Conservation (phyloP, 2,329 filamentous ascomycete genomes). For the Sporothrix globosa region DNA sequence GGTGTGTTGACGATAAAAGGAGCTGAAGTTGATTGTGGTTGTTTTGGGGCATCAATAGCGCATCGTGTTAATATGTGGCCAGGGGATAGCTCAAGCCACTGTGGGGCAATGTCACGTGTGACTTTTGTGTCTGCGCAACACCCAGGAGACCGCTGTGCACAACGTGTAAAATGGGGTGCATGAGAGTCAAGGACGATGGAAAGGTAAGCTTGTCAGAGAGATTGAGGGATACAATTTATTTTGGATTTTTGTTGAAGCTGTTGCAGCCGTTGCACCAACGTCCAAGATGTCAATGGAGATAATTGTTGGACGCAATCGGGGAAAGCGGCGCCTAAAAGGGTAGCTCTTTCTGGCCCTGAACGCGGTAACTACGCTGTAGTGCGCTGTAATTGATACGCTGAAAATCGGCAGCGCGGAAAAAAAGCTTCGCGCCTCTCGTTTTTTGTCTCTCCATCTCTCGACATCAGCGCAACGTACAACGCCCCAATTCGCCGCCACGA, state of each 20-base stretch:
- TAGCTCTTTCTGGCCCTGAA: background rate
- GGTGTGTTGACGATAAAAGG: background rate
- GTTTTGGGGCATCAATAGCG: conserved; percentile 10
- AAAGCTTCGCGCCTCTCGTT: conserved; percentile 3
- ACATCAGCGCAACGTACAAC: conserved; percentile 8
- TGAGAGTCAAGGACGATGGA: too few species aligned
- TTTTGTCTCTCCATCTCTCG: background rate
- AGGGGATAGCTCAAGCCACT: conserved; percentile 14
- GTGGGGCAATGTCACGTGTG: conserved; percentile 24
- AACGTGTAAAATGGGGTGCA: background rate
- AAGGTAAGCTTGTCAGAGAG: background rate
- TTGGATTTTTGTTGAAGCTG: background rate
- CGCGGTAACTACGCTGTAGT: conserved; percentile 1
- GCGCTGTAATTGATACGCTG: background rate
- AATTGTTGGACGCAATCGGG: background rate
- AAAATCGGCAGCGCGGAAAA: conserved; percentile 14
- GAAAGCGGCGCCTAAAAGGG: conserved; percentile 19
- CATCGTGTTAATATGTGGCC: background rate
- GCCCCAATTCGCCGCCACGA: conserved; percentile 32
- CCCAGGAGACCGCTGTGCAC: background rate
- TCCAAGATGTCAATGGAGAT: conserved; percentile 6
- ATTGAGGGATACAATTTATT: background rate
- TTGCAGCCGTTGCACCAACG: background rate
- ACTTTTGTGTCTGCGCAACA: background rate
- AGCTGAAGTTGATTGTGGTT: background rate